phyloP scores from a whole-genome alignment of 2,329 filamentous ascomycete genomes.

The Alternaria longipes region DNA sequence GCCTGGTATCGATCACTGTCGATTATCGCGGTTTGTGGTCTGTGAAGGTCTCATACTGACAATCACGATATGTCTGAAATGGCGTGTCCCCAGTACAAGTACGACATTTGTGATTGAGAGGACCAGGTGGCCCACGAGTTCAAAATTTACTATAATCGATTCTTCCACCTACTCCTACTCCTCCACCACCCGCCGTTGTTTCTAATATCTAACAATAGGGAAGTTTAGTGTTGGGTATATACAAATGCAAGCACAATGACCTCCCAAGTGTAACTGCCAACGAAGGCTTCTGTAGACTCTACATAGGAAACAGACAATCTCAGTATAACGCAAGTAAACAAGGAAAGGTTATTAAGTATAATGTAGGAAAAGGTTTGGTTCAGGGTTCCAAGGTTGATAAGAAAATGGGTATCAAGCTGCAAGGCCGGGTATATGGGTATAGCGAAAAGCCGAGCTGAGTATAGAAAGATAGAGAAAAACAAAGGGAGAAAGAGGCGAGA shows the following conservation, averaged over 20 bases:
- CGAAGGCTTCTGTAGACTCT: slow-evolving; percentile 6
- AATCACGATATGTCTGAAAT: no score
- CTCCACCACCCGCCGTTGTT: background rate
- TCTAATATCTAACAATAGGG: slow-evolving; percentile 3
- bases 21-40: no score
- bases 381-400: background rate
- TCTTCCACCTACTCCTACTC: slow-evolving; percentile 2
- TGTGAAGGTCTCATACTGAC: no score
- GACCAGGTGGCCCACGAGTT: background rate
- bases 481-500: background rate
- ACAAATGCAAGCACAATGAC: slow-evolving; percentile 1
- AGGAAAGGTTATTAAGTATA: background rate
- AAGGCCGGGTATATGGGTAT: slow-evolving; percentile 5
- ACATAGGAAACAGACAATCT: slow-evolving; percentile 10
- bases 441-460: slow-evolving; percentile 8
- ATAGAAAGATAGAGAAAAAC: slow-evolving; percentile 1
- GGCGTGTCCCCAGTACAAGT: no score
- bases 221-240: slow-evolving; percentile 7
- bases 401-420: slow-evolving; percentile 5
- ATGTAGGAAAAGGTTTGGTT: background rate
- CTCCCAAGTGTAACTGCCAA: slow-evolving; percentile 1
- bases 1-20: no score
- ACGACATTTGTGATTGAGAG: background rate
- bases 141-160: background rate
- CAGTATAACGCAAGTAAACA: background rate